Conservation (phyloP, 2,329 filamentous ascomycete species). For the Lizonia empirigonia region DNA sequence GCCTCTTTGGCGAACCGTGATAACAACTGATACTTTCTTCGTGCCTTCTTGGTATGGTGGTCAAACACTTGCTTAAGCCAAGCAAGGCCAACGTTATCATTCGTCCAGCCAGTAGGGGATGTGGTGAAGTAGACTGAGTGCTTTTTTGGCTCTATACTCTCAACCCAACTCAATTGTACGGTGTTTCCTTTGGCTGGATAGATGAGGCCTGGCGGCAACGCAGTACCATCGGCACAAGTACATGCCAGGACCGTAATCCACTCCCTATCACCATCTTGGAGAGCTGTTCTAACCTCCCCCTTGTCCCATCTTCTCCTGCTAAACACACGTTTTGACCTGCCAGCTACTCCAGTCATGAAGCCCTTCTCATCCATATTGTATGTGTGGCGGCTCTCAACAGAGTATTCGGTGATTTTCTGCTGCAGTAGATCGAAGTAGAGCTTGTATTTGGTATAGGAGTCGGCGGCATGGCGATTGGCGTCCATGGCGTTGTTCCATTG, state of each 20-base stretch:
- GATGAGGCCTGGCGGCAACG: conserved; percentile 15
- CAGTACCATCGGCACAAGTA: conserved; percentile 14
- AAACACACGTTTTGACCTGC: neutral
- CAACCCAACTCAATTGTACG: conserved; percentile 13
- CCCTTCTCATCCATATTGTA: too few relatives aligned
- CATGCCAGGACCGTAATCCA: conserved; percentile 14
- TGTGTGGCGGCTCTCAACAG: too few relatives aligned
- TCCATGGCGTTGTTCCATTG: neutral
- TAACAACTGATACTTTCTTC: neutral
- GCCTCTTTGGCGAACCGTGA: too few relatives aligned
- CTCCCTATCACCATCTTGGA: conserved; percentile 10
- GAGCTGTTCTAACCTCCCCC: neutral
- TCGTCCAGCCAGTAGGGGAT: neutral
- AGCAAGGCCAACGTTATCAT: neutral
- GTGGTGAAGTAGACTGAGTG: conserved; percentile 1
- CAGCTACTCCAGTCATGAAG: neutral
- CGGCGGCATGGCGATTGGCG: neutral
- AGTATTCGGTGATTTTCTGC: too few relatives aligned
- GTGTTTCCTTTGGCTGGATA: conserved; percentile 7
- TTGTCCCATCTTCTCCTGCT: neutral
- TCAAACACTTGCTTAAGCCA: too few relatives aligned
- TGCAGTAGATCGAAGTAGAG: too few relatives aligned
- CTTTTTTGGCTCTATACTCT: conserved; percentile 4
- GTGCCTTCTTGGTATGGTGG: neutral
- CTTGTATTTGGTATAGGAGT: too few relatives aligned